phyloP scores from a whole-genome alignment of 495 filamentous ascomycete species.

The Penicillium bialowiezense region DNA sequence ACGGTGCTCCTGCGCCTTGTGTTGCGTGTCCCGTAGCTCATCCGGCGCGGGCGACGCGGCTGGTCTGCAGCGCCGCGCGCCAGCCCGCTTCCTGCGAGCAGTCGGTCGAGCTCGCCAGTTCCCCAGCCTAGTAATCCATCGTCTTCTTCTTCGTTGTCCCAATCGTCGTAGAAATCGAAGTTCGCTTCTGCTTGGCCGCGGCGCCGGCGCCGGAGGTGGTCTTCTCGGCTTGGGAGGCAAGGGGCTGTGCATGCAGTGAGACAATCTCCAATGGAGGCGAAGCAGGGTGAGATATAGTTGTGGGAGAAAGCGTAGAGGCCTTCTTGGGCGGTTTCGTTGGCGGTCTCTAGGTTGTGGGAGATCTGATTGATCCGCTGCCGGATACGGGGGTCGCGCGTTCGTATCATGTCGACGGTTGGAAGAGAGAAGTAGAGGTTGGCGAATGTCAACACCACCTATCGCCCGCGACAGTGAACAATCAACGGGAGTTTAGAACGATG shows the following conservation, averaged over 20 bases:
- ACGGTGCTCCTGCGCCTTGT: constrained; percentile 63
- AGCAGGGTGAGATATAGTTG: constrained; percentile 78
- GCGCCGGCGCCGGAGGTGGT: constrained; percentile 65
- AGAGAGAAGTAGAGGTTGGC: neutral
- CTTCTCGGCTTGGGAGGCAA: constrained; percentile 72
- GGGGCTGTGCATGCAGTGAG: constrained; percentile 66
- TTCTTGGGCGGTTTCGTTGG: constrained; percentile 86
- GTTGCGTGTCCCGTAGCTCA: constrained; percentile 82
- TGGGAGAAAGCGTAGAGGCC: constrained; percentile 86
- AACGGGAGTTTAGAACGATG: constrained; percentile 13
- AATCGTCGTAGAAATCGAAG: constrained; percentile 99
- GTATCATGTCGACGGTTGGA: constrained; percentile 43
- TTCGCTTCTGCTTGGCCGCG: constrained; percentile 72
- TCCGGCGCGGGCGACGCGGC: constrained; percentile 70
- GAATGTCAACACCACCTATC: constrained; percentile 12
- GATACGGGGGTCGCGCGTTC: constrained; percentile 84
- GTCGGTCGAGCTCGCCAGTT: constrained; percentile 82
- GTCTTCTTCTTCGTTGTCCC: constrained; percentile 72
- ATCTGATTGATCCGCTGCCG: constrained; percentile 92
- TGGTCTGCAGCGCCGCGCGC: constrained; percentile 53
- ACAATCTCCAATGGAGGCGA: constrained; percentile 61
- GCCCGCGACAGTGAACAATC: constrained; percentile 6
- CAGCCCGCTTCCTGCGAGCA: constrained; percentile 73
- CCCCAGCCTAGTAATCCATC: constrained; percentile 69
- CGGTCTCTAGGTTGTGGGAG: constrained; percentile 86